Evolutionary conservation across 148 eudicot genomes (phyloP), one percentile per base, ranked within the genome.

Genomic region (Gaultheria prostrata): DNA sequence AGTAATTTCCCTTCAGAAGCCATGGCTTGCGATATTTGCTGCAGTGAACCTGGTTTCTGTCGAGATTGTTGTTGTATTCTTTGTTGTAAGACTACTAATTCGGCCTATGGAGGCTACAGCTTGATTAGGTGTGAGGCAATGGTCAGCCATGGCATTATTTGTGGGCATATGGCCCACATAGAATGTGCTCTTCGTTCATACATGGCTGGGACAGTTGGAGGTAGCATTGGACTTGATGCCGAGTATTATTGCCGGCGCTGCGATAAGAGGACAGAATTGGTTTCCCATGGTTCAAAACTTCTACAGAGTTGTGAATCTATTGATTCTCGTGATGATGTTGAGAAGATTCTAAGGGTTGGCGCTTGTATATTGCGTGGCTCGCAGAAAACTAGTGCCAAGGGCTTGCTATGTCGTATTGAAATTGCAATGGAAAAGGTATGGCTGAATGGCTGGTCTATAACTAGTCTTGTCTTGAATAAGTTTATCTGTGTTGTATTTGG

Each of bases 171-270:
- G 21, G 94, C 93, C 73, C 98, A 96, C 83, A 80, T 94, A 57
- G 87, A 87, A 81, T 96, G 99, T 87, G 95, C 92, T 84, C 89
- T 96, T 20, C 89, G 95, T 24, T 89, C 94, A 77, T 90, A 91
- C 88, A 87, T 94, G 98, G 99, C 98, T 88, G 99, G 99, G 45
- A 86, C 93, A 24, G 97, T 96, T 77, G 98, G 95, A 80, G 98
- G 98, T 53, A 92, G 91, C 77, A 90, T 94, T 63, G 92, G 92
- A 20, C 84, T 96, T 77, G 95, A 96, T 88, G 92, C 97, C 61
- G 94, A 96, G 84, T 96, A 96, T 86, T 93, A 90, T 85, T 96
- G 99, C 85, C 89, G 95, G 24, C 93, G 97, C 33, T 96, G 99
- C 89, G 98, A 96, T 89, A 82, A 90, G 50, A 92, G 90, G 83